Conservation (phyloP, 495 filamentous ascomycete species). For the Cetradonia linearis region DNA sequence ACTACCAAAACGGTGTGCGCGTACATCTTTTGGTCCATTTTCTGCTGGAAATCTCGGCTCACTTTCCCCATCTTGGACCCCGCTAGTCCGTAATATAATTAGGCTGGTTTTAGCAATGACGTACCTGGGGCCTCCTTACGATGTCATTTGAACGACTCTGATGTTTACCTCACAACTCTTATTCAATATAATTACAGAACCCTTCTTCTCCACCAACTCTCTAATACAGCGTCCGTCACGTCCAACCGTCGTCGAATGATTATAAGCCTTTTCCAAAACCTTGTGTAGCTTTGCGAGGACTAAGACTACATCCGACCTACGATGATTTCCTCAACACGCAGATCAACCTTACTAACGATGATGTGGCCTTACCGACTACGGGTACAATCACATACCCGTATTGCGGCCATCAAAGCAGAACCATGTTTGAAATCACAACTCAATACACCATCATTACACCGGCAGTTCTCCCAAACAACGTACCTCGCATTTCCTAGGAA, state of each 20-base stretch:
- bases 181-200: background rate
- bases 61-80: background rate
- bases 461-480: constrained; percentile 17
- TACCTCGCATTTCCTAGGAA: constrained; percentile 26
- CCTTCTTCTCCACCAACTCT: background rate
- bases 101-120: background rate
- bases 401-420: constrained; percentile 8
- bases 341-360: background rate
- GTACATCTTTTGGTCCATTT: too few relatives aligned
- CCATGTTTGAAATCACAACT: background rate
- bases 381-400: constrained; percentile 10
- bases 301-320: background rate
- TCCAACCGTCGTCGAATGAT: background rate
- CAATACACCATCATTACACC: background rate
- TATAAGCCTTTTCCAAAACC: background rate
- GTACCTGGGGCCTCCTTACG: background rate
- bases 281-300: background rate
- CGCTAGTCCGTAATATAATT: background rate
- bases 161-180: background rate
- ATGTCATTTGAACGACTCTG: constrained; percentile 1
- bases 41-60: background rate
- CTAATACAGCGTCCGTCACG: background rate
- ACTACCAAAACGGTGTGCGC: too few relatives aligned
- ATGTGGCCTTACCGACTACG: constrained; percentile 6
- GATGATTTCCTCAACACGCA: constrained; percentile 2